A percentile compares a stretch with the other conserved stretches of the same genome.
Evolutionary conservation across 352 stramenopile genomes (phyloP).

Genomic region (Phytopythium boreale): DNA sequence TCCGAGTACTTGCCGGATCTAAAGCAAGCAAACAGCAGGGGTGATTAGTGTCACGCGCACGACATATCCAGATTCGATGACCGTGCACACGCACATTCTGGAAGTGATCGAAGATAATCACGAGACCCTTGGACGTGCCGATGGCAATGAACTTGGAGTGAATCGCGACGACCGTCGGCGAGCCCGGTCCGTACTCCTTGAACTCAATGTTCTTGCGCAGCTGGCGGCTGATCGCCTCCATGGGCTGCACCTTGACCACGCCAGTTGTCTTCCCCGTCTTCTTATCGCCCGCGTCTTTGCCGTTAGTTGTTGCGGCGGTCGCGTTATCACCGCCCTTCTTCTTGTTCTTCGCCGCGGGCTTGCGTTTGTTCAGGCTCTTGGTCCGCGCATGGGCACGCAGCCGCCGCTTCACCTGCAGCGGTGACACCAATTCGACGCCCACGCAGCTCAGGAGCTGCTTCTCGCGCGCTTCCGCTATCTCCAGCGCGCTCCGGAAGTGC

Average conservation of each 20-base stretch:
- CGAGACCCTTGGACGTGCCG: constrained; percentile 91
- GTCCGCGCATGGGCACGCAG: constrained; percentile 58
- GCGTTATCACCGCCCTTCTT: constrained; percentile 26
- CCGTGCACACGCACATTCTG: constrained; percentile 74
- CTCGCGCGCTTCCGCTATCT: constrained; percentile 79
- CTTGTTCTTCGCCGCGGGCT: constrained; percentile 46
- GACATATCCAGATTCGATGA: not conserved
- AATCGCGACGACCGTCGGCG: constrained; percentile 92
- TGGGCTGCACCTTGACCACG: constrained; percentile 87
- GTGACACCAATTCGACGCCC: constrained; percentile 78
- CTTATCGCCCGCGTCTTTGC: constrained; percentile 17
- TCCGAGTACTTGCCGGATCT: constrained; percentile 87
- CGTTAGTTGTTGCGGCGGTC: constrained; percentile 24
- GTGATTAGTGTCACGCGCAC: not conserved
- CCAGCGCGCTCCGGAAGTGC: constrained; percentile 59
- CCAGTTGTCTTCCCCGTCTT: constrained; percentile 50
- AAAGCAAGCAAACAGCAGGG: not conserved
- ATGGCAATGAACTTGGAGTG: constrained; percentile 97
- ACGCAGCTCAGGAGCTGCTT: constrained; percentile 80
- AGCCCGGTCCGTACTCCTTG: constrained; percentile 87
- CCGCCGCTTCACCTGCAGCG: constrained; percentile 78
- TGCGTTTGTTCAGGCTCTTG: constrained; percentile 44
- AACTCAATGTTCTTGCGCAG: constrained; percentile 92
- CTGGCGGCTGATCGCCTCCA: constrained; percentile 88
- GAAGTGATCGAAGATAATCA: constrained; percentile 97